Conservation (phyloP, 306 rosid species). For the Lathyrus oleraceus region DNA sequence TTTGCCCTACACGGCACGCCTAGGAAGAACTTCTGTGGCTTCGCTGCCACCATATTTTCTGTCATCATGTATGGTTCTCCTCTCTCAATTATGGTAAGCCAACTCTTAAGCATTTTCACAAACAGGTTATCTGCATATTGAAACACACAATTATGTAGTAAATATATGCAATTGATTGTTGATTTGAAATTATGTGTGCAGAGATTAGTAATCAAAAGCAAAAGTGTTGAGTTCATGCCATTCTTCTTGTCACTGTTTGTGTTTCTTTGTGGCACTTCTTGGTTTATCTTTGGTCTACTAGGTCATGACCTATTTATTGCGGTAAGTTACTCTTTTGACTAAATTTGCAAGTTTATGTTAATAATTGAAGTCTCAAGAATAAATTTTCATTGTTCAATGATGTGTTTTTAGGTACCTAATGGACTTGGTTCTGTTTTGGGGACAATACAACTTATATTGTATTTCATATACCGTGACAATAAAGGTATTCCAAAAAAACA, state of each 20-base stretch:
- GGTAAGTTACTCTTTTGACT: conserved; percentile 42
- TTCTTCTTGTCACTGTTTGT: conserved; percentile 82
- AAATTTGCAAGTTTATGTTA: background rate
- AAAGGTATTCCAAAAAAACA: conserved; percentile 44
- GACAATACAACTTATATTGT: conserved; percentile 64
- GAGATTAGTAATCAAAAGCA: conserved; percentile 77
- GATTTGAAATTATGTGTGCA: conserved; percentile 38
- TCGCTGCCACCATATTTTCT: conserved; percentile 70
- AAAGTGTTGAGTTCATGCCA: conserved; percentile 94
- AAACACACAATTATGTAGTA: background rate
- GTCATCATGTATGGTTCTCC: conserved; percentile 93
- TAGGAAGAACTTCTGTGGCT: conserved; percentile 77
- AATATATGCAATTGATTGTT: background rate
- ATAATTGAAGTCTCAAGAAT: background rate
- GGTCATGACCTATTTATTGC: conserved; percentile 85
- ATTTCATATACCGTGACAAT: conserved; percentile 62
- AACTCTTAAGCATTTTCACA: background rate
- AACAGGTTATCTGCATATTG: background rate
- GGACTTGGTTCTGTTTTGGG: conserved; percentile 71
- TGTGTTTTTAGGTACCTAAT: conserved; percentile 61
- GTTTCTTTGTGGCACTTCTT: conserved; percentile 86
- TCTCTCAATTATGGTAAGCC: conserved; percentile 78
- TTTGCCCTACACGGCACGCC: conserved; percentile 54
- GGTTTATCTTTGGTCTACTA: conserved; percentile 79
- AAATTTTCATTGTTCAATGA: background rate